phyloP scores from a whole-genome alignment of 495 filamentous ascomycete species.

The Trichoderma gamsii region DNA sequence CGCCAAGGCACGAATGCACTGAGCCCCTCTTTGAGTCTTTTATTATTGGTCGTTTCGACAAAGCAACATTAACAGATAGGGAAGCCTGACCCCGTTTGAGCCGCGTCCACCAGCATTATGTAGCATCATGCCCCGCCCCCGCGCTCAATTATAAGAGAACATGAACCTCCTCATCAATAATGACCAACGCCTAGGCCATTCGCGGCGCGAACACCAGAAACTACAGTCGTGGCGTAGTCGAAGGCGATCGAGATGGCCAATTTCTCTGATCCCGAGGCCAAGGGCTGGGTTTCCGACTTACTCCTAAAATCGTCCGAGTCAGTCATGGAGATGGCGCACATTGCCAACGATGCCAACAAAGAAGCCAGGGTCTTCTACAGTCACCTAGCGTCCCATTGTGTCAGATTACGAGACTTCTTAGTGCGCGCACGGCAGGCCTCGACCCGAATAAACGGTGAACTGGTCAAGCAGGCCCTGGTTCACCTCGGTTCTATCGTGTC shows the following conservation, averaged over 20 bases:
- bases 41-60: too few species aligned
- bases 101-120: too few species aligned
- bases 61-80: too few species aligned
- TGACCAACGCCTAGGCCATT: too few species aligned
- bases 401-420: neutral
- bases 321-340: neutral
- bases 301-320: neutral
- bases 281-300: neutral
- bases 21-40: too few species aligned
- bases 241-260: neutral
- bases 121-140: too few species aligned
- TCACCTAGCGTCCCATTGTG: neutral
- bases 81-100: too few species aligned
- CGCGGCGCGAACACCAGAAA: too few species aligned
- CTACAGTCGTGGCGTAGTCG: too few species aligned
- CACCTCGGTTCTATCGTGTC: neutral
- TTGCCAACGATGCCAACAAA: neutral
- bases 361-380: neutral
- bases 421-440: neutral
- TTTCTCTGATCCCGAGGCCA: neutral
- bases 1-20: too few species aligned
- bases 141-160: too few species aligned
- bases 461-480: neutral
- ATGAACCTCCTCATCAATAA: too few species aligned
- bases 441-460: neutral